Evolutionary conservation across 2,329 filamentous ascomycete genomes (phyloP).

Genomic region (Hymenoscyphus occultus): DNA sequence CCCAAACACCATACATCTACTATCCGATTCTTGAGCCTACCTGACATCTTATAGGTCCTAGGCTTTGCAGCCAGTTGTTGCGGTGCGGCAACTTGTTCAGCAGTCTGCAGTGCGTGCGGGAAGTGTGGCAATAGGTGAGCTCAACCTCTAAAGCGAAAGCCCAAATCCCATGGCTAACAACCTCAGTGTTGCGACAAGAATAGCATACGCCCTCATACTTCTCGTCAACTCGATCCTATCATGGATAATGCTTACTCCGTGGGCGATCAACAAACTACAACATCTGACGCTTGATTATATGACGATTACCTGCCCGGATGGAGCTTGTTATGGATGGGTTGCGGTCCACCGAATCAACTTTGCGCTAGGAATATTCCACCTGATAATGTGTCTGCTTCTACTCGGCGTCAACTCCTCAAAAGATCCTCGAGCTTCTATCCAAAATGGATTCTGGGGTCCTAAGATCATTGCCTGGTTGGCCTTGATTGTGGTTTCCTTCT

Average conservation of each 20-base stretch:
- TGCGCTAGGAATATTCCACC: constrained; percentile 89
- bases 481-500: constrained; percentile 85
- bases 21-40: constrained; percentile 6
- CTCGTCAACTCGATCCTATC: constrained; percentile 95
- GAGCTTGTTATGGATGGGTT: constrained; percentile 91
- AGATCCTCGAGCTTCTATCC: constrained; percentile 80
- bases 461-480: constrained; percentile 88
- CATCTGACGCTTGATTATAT: constrained; percentile 92
- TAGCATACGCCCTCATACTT: constrained; percentile 91
- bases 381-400: constrained; percentile 78
- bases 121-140: constrained; percentile 91
- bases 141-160: background rate
- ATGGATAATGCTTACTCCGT: constrained; percentile 99
- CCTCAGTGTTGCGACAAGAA: constrained; percentile 85
- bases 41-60: constrained; percentile 53
- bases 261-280: constrained; percentile 95
- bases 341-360: constrained; percentile 98
- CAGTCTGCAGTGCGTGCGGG: constrained; percentile 91
- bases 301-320: constrained; percentile 86
- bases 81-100: constrained; percentile 92
- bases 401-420: constrained; percentile 85
- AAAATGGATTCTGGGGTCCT: constrained; percentile 99
- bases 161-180: background rate
- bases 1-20: background rate
- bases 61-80: constrained; percentile 88